Base-by-base conservation (phyloP, 371 early-diverging fungal genomes). In the Actinomortierella ambigua region DNA sequence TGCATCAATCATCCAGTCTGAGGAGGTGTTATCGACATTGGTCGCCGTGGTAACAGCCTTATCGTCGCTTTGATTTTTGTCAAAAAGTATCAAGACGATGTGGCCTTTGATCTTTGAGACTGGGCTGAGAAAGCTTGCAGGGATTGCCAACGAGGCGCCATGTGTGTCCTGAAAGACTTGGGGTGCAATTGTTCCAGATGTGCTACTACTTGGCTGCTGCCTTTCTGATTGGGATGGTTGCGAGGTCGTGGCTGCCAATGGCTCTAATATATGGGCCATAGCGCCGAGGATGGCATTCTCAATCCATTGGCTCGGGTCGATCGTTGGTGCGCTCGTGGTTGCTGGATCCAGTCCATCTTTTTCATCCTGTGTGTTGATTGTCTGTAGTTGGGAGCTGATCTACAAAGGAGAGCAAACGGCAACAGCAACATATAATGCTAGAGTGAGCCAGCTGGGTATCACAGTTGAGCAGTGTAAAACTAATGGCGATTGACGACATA, bases 241-340 rank as follows among this genome's bases (percentile, higher is more conserved):
- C 3, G 40, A 9, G 7, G 7, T 24, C 18, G 51, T 13, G 4
- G 27, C 22, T 34, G 34, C 34, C 11, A 34, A 6, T 23, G 73
- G 62, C 18, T 71, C 73, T 15, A 71, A 17, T 17, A 66, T 57
- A 24, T 71, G 73, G 8, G 65, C 66, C 13, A 66, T 66, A 1
- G 73, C 66, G 13, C 63, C 73, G n/a, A 56, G 61, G 7, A 71
- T 29, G 15, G 73, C 66, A 28, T 58, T 62, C 29, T 48, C 59
- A 18, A 71, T 53, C 63, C 73, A 65, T 8, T 48, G 48, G 2
- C 22, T 48, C 8, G 48, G 2, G 26, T 42, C 50, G 6, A 34
- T 4, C 34, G 11, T 6, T 34, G 43, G 4, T 15, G 28, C 26
- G 20, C 6, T 17, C 46, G 1, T 41, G n/a, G 43, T 24, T 18